These are phyloP conservation scores for Malassezia nana DNA, from an alignment of 1,284 basidiomycete genomes.

Conservation along the genomic window DNA sequence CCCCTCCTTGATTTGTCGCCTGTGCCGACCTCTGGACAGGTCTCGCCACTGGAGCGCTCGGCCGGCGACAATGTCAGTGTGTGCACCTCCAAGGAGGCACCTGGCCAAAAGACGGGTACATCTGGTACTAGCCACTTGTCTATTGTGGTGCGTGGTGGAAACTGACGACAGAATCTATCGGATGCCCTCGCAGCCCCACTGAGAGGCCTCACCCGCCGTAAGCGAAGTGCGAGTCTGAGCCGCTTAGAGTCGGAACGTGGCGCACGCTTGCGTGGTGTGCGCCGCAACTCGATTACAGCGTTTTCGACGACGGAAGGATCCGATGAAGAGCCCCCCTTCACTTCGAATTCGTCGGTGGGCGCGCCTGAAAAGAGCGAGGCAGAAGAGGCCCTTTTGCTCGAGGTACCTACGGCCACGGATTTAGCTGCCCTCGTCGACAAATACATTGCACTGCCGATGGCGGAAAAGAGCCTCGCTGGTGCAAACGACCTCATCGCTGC, in stretches of 20 bases:
- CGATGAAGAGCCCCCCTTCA: neutral
- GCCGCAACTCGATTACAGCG: slow-evolving; percentile 9
- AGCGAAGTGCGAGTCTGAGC: slow-evolving; percentile 3
- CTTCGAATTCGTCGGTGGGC: neutral
- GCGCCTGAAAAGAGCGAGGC: neutral
- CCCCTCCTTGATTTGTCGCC: neutral
- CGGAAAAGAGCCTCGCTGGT: neutral
- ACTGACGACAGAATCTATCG: neutral
- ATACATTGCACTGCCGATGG: neutral
- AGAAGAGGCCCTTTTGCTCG: neutral
- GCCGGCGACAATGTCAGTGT: neutral
- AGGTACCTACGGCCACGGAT: neutral
- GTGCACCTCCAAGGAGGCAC: neutral
- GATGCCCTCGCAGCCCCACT: neutral
- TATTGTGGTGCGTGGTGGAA: neutral
- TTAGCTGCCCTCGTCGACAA: neutral
- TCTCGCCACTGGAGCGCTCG: neutral
- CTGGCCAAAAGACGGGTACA: no score
- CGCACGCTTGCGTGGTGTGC: neutral
- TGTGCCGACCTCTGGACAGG: neutral
- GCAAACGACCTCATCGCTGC: neutral
- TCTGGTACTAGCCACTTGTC: no score
- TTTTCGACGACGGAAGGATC: neutral
- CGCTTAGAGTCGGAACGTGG: neutral
- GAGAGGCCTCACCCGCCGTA: neutral